Conservation (phyloP, 2,329 filamentous ascomycete species). For the Phialocephala sp. region DNA sequence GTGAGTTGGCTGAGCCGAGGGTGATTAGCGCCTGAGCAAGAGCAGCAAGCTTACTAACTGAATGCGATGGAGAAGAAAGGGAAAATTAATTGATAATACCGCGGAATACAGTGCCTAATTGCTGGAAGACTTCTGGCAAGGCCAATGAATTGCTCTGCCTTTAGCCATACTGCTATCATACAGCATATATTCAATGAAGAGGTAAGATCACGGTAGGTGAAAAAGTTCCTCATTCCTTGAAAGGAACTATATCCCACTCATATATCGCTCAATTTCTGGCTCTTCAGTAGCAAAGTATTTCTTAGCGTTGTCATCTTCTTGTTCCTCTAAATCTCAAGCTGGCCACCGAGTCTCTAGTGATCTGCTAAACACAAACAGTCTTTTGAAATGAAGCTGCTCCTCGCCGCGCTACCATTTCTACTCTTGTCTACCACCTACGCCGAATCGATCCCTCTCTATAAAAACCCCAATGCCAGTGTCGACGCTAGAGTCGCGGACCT, state of each 20-base stretch:
- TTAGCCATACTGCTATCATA: neutral
- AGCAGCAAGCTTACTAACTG: no score
- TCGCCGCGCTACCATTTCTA: neutral
- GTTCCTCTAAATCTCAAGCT: neutral
- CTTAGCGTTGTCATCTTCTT: neutral
- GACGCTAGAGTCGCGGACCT: slow-evolving; percentile 46
- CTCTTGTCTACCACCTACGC: neutral
- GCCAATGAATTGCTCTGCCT: neutral
- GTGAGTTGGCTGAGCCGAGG: no score
- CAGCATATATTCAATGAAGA: neutral
- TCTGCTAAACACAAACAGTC: neutral
- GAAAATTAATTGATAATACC: no score
- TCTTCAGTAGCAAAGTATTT: neutral
- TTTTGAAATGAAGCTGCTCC: neutral
- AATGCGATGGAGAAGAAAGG: no score
- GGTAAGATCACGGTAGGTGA: neutral
- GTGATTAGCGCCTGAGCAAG: no score
- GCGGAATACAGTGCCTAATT: neutral
- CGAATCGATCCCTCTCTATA: slow-evolving; percentile 13
- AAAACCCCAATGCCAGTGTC: slow-evolving; percentile 20
- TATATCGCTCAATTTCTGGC: neutral
- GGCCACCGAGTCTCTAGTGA: neutral
- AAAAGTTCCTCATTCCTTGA: neutral
- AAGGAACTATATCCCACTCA: neutral
- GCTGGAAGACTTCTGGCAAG: neutral